Base-by-base conservation (phyloP, 75 land plant species). In the Pinus albicaulis region DNA sequence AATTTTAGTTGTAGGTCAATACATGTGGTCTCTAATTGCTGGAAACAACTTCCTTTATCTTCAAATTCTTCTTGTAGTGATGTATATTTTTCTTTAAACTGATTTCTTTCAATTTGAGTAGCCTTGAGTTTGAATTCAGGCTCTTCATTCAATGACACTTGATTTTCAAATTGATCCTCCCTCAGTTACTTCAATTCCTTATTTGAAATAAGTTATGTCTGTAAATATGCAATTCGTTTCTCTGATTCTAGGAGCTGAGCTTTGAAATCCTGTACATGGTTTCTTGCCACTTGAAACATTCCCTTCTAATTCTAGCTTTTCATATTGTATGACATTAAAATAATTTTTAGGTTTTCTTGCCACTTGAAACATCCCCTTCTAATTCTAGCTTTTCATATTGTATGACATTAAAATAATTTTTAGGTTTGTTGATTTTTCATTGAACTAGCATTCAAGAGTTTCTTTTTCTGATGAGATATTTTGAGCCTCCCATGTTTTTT, bases 31-130 rank as follows among this genome's bases (percentile, higher is more conserved):
- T 89, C 92, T 57, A 90, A 53, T 65, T 89, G 89, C 44, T 88
- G 80, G 63, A 84, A 83, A 58, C 81, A 80, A 72, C 77, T 80
- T 53, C 74, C 80, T 74, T 86, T 87, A 13, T 92, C 86, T 69
- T 94, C 89, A 34, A 92, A 56, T 71, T 91, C 88, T n/a, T 76
- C 86, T 82, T 94, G 91, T 71, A 92, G 59, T 25, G 91, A 82
- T 5, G 86, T 76, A n/a, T 83, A 76, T 64, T 90, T 92, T 57
- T 90, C 86, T 53, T 84, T 85, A 55, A 68, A 69, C 71, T 87
- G 82, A 57, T 78, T 75, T 71, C 85, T 15, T 41, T 92, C 85
- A 80, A 48, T 77, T 73, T 65, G 75, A 41, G 84, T 75, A 76
- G 76, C 73, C 17, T 78, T 72, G 11, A 91, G 76, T 71, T 84